Conservation (phyloP, 2,329 filamentous ascomycete genomes). For the Orbilia ellipsospora region DNA sequence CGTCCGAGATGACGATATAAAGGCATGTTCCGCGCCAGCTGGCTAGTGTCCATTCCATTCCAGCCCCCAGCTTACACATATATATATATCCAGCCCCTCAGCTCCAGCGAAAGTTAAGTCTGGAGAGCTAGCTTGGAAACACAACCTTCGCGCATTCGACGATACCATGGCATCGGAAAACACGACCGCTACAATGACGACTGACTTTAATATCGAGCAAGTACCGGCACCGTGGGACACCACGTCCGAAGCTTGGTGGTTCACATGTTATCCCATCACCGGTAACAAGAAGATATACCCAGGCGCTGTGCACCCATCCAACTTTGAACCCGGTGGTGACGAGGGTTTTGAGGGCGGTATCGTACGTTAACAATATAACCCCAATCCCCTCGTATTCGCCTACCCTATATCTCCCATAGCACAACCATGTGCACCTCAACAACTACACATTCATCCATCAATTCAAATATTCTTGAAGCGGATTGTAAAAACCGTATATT, state of each 20-base stretch:
- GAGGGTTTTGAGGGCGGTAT: conserved; percentile 32
- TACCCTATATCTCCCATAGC: no score
- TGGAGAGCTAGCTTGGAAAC: no score
- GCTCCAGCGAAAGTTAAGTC: no score
- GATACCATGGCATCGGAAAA: conserved; percentile 10
- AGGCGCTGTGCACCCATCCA: conserved; percentile 24
- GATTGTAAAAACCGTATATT: background rate
- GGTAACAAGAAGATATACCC: conserved; percentile 29
- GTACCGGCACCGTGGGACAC: conserved; percentile 46
- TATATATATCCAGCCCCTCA: no score
- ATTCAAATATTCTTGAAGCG: background rate
- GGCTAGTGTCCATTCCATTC: no score
- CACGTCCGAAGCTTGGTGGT: conserved; percentile 47
- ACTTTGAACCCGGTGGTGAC: conserved; percentile 35
- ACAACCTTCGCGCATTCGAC: no score
- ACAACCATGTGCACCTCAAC: no score
- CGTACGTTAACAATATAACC: conserved; percentile 10
- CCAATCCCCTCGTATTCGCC: no score
- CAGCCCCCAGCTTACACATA: no score
- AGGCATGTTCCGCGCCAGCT: no score
- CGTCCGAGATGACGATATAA: no score
- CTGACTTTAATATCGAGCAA: conserved; percentile 31
- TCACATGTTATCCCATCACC: conserved; percentile 33
- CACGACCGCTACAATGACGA: conserved; percentile 3
- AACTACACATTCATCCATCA: background rate